These are phyloP conservation scores for Aspergillus sp. DNA, from an alignment of 2,329 filamentous ascomycete species.

Conservation along the genomic window DNA sequence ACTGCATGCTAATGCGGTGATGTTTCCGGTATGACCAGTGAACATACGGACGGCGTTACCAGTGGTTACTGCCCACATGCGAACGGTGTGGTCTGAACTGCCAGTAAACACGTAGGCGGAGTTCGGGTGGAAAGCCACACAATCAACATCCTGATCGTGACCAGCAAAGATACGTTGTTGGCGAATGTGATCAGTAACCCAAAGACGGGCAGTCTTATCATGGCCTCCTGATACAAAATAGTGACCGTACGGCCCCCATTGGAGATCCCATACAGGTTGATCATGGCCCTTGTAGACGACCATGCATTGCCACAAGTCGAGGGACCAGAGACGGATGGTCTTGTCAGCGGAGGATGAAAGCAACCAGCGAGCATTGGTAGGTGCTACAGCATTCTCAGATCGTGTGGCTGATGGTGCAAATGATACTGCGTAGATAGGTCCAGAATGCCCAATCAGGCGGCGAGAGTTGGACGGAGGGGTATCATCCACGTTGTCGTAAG, in stretches of 20 bases:
- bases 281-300: slow-evolving; percentile 93
- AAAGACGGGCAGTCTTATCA: slow-evolving; percentile 84
- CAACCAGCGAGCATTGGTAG: slow-evolving; percentile 64
- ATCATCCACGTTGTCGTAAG: slow-evolving; percentile 53
- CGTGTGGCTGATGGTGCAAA: slow-evolving; percentile 67
- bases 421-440: slow-evolving; percentile 78
- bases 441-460: slow-evolving; percentile 77
- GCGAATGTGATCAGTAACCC: slow-evolving; percentile 88
- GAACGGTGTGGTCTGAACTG: slow-evolving; percentile 84
- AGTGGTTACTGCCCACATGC: slow-evolving; percentile 93
- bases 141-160: slow-evolving; percentile 88
- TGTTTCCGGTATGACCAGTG: slow-evolving; percentile 80
- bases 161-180: slow-evolving; percentile 82
- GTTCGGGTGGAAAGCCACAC: slow-evolving; percentile 90
- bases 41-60: slow-evolving; percentile 87
- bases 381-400: slow-evolving; percentile 44
- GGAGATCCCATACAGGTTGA: slow-evolving; percentile 78
- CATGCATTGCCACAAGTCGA: slow-evolving; percentile 86
- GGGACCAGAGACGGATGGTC: slow-evolving; percentile 83
- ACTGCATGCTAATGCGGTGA: slow-evolving; percentile 77
- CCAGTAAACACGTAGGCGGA: slow-evolving; percentile 89
- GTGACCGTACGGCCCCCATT: slow-evolving; percentile 88
- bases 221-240: slow-evolving; percentile 86
- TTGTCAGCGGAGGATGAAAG: slow-evolving; percentile 83
- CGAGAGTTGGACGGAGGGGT: slow-evolving; percentile 64